A percentile compares a stretch with the other conserved stretches of the same genome.
phyloP scores from a whole-genome alignment of 1,139 yeast species.

The Suhomyces guaymorum region DNA sequence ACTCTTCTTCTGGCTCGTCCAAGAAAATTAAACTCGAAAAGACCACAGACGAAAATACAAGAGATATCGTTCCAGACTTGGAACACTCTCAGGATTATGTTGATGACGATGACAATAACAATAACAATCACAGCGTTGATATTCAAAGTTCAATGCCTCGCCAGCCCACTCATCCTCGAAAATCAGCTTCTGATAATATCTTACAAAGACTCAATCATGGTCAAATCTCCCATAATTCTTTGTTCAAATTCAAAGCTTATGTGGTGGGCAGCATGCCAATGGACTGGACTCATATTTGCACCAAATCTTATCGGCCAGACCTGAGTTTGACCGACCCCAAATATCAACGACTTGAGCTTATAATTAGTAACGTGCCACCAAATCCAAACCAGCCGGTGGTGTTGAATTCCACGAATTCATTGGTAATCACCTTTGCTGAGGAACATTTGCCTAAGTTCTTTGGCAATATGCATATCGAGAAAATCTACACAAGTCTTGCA shows the following conservation, averaged over 20 bases:
- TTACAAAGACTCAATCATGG: conserved; percentile 6
- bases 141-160: conserved; percentile 7
- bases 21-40: conserved; percentile 2
- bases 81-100: conserved; percentile 10
- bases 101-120: too few relatives aligned
- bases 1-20: conserved; percentile 2
- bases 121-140: too few relatives aligned
- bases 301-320: conserved; percentile 23
- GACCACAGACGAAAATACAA: too few relatives aligned
- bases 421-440: conserved; percentile 20
- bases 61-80: conserved; percentile 6
- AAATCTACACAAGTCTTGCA: conserved; percentile 18
- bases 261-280: conserved; percentile 26
- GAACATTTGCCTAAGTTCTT: conserved; percentile 21
- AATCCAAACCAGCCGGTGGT: not conserved
- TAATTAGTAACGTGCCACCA: conserved; percentile 18
- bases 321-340: conserved; percentile 25
- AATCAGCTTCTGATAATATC: not conserved
- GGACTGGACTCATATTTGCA: conserved; percentile 27
- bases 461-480: conserved; percentile 20
- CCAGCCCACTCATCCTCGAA: conserved; percentile 2
- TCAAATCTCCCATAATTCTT: not conserved
- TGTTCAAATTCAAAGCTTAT: conserved; percentile 14
- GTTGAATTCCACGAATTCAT: conserved; percentile 15
- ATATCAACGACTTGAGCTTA: conserved; percentile 24